Percentiles rank a stretch among this genome's conserved stretches.
phyloP scores from a whole-genome alignment of 2,329 filamentous ascomycete genomes.

The Aureobasidium sp. region DNA sequence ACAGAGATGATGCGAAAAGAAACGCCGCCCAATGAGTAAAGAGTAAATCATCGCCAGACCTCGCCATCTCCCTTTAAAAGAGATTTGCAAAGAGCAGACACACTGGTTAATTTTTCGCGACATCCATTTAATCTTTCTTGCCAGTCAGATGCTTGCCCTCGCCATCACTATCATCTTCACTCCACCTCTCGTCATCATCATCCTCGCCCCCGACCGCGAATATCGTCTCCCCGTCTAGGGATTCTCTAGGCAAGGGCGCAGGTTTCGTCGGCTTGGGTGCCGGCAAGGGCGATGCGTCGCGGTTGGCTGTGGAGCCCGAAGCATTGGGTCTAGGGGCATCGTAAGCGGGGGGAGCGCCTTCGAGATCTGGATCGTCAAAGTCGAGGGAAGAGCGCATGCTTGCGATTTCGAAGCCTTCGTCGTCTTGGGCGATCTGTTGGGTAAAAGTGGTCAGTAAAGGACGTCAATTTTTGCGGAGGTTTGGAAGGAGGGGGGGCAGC shows the following conservation, averaged over 20 bases:
- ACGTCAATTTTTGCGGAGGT: background rate
- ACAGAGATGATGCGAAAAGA: background rate
- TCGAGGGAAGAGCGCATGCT: slow-evolving; percentile 74
- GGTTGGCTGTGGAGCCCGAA: slow-evolving; percentile 19
- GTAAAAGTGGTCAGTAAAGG: background rate
- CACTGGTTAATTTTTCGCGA: background rate
- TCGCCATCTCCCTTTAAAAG: background rate
- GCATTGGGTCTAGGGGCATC: slow-evolving; percentile 16
- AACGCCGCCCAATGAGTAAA: slow-evolving; percentile 1
- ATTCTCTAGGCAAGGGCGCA: slow-evolving; percentile 48
- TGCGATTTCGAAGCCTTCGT: slow-evolving; percentile 95
- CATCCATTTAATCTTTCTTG: slow-evolving; percentile 27
- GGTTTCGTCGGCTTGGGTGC: slow-evolving; percentile 46
- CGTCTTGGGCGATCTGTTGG: slow-evolving; percentile 78
- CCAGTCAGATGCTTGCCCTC: slow-evolving; percentile 45
- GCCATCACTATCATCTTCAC: slow-evolving; percentile 53
- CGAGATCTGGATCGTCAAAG: slow-evolving; percentile 48
- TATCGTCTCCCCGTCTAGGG: slow-evolving; percentile 84
- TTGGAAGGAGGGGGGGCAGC: slow-evolving; percentile 19
- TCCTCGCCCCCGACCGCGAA: slow-evolving; percentile 86
- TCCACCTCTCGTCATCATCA: slow-evolving; percentile 62
- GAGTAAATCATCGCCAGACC: background rate
- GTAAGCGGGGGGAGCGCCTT: slow-evolving; percentile 23
- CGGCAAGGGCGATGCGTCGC: slow-evolving; percentile 44
- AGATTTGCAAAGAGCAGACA: background rate